A percentile compares a stretch with the other conserved stretches of the same genome.
Evolutionary conservation across 306 rosid species (phyloP).

Genomic region (Acacia crassicarpa): DNA sequence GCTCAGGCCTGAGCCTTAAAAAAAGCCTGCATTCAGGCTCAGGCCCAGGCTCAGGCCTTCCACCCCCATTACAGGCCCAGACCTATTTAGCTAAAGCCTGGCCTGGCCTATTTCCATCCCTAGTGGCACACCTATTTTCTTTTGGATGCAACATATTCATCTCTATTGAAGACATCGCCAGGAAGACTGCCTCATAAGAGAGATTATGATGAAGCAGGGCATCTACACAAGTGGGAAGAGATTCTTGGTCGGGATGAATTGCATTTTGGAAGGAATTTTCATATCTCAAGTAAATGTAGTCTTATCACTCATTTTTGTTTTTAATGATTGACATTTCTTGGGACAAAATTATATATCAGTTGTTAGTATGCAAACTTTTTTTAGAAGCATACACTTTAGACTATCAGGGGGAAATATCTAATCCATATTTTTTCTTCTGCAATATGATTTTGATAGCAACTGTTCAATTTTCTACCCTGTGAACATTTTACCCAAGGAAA

Average conservation of each 20-base stretch:
- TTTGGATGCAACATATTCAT: slow-evolving; percentile 77
- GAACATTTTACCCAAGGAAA: not conserved
- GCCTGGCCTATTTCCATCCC: too few species aligned
- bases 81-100: too few species aligned
- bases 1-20: too few species aligned
- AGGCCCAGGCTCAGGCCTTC: too few species aligned
- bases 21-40: too few species aligned
- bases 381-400: not conserved
- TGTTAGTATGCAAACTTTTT: not conserved
- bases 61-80: too few species aligned
- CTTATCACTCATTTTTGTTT: not conserved
- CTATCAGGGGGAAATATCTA: not conserved
- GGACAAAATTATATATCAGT: not conserved
- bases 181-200: slow-evolving; percentile 45
- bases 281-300: not conserved
- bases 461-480: not conserved
- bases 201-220: slow-evolving; percentile 38
- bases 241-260: slow-evolving; percentile 46
- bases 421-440: not conserved
- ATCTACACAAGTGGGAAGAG: slow-evolving; percentile 55
- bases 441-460: not conserved
- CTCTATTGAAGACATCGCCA: slow-evolving; percentile 44
- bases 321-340: not conserved
- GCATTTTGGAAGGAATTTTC: slow-evolving; percentile 61
- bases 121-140: slow-evolving; percentile 91